These are phyloP conservation scores for Metschnikowia lachancei DNA, from an alignment of 805 yeast genomes.

Conservation along the genomic window DNA sequence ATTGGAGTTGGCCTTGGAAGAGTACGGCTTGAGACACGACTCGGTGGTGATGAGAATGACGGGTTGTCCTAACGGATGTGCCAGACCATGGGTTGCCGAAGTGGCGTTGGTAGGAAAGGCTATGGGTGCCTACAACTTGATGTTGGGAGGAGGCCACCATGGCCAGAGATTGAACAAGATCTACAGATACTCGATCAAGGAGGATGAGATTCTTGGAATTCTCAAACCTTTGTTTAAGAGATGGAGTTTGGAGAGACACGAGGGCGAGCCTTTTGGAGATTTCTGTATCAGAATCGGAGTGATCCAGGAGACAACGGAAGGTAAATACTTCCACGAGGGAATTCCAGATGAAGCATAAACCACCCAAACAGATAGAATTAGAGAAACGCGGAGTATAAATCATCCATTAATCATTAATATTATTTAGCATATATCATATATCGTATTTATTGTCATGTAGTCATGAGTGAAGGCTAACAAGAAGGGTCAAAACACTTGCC, in stretches of 20 bases:
- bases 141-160: slow-evolving; percentile 94
- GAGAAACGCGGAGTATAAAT: not conserved
- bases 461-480: too few species aligned
- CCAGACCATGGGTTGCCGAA: slow-evolving; percentile 98
- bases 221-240: slow-evolving; percentile 86
- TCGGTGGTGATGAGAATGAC: slow-evolving; percentile 97
- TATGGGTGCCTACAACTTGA: slow-evolving; percentile 83
- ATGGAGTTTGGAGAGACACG: slow-evolving; percentile 89
- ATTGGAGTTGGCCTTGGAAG: slow-evolving; percentile 84
- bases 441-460: not conserved
- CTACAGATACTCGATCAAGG: slow-evolving; percentile 82
- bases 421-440: slow-evolving; percentile 1
- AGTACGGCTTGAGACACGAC: slow-evolving; percentile 89
- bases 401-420: not conserved
- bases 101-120: slow-evolving; percentile 96
- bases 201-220: slow-evolving; percentile 76
- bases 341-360: slow-evolving; percentile 69
- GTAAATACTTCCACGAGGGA: slow-evolving; percentile 92
- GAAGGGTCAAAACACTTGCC: too few species aligned
- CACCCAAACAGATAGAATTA: not conserved
- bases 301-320: slow-evolving; percentile 84
- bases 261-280: slow-evolving; percentile 95
- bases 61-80: slow-evolving; percentile 98
- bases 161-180: slow-evolving; percentile 92
- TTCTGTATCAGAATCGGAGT: slow-evolving; percentile 84